Evolutionary conservation across 2,329 filamentous ascomycete species (phyloP), one percentile per base, ranked within the genome.

Genomic region (Fusarium palustre): DNA sequence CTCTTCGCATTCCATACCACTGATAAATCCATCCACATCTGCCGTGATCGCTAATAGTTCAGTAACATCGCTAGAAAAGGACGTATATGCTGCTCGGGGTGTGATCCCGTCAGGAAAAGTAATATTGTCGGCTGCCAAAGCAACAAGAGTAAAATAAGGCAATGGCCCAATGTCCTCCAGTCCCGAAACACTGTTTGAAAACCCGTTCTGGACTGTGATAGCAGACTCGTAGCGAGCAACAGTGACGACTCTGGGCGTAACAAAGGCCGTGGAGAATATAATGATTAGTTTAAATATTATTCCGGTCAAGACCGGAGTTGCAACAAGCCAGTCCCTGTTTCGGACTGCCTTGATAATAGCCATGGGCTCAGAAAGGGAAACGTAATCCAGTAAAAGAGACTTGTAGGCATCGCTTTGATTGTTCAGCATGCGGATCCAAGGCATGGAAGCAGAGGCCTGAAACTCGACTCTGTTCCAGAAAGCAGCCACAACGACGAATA

Each of bases 401-500:
- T 72, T 71, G 45, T 79, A 74, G 15, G 75, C 74, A 28, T 72
- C 66, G 8, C 69, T 66, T 12, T 79, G 70, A 3, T 68, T 75
- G 20, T 74, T 73, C 8, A 75, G 67, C 65, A 82, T 69, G 3
- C 76, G 77, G 5, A 77, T 62, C 81, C 81, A 82, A 2, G 81
- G 81, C 34, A 80, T 80, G 1, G 74, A 69, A 12, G 73, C 66
- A 41, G 78, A 79, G n/a, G 78, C 72, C 59, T 82, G 81, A 55
- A 78, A 80, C 48, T 82, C 81, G 12, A 80, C 79, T 18, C 80
- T 74, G 12, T 66, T 68, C 79, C 80, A 82, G 11, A 76, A 36
- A 15, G 74, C 76, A 7, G 78, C 76, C 18, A 79, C 64, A 0
- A 79, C 52, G 6, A 75, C 75, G 46, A 81, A 70, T 15, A 81